Evolutionary conservation across 768 basidiomycete genomes (phyloP).

Genomic region (Amanita fuliginea): DNA sequence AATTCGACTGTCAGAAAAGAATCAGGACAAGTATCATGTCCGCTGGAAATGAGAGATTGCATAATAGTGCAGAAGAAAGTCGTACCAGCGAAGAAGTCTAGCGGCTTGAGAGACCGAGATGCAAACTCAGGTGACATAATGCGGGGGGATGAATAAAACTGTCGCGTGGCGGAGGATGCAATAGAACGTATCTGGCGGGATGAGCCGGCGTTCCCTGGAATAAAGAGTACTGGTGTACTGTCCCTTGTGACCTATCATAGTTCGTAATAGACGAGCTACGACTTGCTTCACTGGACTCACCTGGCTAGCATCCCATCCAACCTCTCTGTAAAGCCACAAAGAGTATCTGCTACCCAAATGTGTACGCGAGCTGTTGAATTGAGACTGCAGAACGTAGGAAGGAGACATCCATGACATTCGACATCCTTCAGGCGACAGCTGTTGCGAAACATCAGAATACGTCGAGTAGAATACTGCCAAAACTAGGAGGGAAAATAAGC

Average conservation of each 20-base stretch:
- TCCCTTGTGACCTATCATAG: conserved; percentile 11
- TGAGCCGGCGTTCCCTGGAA: conserved; percentile 96
- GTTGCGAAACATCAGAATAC: conserved; percentile 29
- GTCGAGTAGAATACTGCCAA: conserved; percentile 27
- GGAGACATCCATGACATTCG: conserved; percentile 97
- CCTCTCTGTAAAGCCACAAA: conserved; percentile 87
- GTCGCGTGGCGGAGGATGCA: conserved; percentile 80
- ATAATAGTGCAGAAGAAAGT: neutral
- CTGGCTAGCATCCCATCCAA: conserved; percentile 65
- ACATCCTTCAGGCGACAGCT: conserved; percentile 82
- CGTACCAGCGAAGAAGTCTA: conserved; percentile 83
- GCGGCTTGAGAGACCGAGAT: conserved; percentile 33
- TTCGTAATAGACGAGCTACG: neutral
- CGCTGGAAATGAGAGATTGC: neutral
- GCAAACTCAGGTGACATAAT: conserved; percentile 42
- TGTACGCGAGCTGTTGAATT: conserved; percentile 60
- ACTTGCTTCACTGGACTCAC: conserved; percentile 21
- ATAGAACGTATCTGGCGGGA: conserved; percentile 91
- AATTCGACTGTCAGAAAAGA: conserved; percentile 59
- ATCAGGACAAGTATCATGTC: neutral
- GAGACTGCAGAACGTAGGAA: conserved; percentile 65
- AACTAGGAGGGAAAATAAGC: neutral
- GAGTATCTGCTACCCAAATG: conserved; percentile 66
- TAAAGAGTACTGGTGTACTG: conserved; percentile 86
- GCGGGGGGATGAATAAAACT: conserved; percentile 60